These are phyloP conservation scores for Tuber microsphaerosporum DNA, from an alignment of 495 filamentous ascomycete genomes.

Conservation along the genomic window DNA sequence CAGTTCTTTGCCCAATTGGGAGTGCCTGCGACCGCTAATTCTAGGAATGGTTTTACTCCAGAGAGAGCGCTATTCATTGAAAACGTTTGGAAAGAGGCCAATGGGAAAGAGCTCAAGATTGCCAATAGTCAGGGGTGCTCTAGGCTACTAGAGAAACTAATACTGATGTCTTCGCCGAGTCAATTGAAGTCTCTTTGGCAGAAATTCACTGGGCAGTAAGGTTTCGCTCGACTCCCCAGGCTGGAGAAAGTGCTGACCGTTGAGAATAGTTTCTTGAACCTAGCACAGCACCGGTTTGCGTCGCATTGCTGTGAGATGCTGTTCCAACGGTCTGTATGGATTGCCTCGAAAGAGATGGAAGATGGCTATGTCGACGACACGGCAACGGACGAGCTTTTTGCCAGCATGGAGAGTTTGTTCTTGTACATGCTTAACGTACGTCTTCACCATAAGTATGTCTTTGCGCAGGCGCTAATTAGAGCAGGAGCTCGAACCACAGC, in stretches of 20 bases:
- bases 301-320: constrained; percentile 94
- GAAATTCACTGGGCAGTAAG: constrained; percentile 72
- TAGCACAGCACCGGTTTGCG: constrained; percentile 90
- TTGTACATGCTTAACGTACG: constrained; percentile 58
- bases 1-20: not conserved
- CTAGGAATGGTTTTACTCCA: not conserved
- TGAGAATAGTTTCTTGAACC: constrained; percentile 59
- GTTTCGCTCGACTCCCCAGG: constrained; percentile 6
- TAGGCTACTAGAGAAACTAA: constrained; percentile 81
- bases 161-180: constrained; percentile 65
- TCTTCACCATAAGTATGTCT: not conserved
- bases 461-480: not conserved
- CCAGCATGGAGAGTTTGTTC: constrained; percentile 78
- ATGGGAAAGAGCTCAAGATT: constrained; percentile 89
- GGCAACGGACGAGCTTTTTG: constrained; percentile 42
- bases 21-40: not conserved
- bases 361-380: constrained; percentile 46
- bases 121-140: constrained; percentile 93
- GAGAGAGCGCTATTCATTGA: constrained; percentile 72
- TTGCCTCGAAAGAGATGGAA: constrained; percentile 64
- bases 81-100: constrained; percentile 77
- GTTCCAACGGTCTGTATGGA: constrained; percentile 70
- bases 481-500: constrained; percentile 67
- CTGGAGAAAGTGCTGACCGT: constrained; percentile 11
- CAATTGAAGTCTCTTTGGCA: constrained; percentile 82